phyloP scores from a whole-genome alignment of 768 basidiomycete genomes.

The Tricholoma flavovirens region DNA sequence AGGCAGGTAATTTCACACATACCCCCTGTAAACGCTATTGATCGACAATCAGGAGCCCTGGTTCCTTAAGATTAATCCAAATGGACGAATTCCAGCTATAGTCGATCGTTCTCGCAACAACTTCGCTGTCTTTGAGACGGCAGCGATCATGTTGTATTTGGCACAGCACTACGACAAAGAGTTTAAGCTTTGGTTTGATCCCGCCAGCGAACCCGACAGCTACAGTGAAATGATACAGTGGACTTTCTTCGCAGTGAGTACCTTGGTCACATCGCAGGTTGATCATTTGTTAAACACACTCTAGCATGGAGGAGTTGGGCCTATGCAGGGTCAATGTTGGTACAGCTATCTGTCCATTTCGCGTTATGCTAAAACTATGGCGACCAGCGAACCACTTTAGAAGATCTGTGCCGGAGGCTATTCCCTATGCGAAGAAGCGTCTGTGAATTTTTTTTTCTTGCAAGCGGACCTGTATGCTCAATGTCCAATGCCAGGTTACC shows the following conservation, averaged over 20 bases:
- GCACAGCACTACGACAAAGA: conserved; percentile 75
- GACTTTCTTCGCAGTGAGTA: conserved; percentile 73
- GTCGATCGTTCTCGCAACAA: conserved; percentile 55
- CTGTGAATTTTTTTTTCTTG: background rate
- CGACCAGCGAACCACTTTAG: conserved; percentile 60
- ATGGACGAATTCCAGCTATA: conserved; percentile 66
- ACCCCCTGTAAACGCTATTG: background rate
- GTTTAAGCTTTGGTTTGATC: conserved; percentile 63
- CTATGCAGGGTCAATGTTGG: conserved; percentile 74
- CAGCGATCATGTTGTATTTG: conserved; percentile 79
- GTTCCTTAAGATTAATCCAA: conserved; percentile 73
- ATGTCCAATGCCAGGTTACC: conserved; percentile 45
- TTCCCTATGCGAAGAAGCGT: conserved; percentile 68
- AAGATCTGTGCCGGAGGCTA: conserved; percentile 53
- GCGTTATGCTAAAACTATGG: background rate
- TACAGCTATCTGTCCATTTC: background rate
- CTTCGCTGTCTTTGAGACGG: conserved; percentile 71
- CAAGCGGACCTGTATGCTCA: background rate
- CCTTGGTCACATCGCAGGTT: background rate
- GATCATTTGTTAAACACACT: background rate
- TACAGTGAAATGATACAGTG: conserved; percentile 76
- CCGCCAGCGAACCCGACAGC: conserved; percentile 44
- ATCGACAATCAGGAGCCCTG: conserved; percentile 41
- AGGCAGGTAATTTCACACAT: background rate
- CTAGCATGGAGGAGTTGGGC: conserved; percentile 77